Evolutionary conservation across 2,329 filamentous ascomycete species (phyloP).

Genomic region (Fusarium sp.): DNA sequence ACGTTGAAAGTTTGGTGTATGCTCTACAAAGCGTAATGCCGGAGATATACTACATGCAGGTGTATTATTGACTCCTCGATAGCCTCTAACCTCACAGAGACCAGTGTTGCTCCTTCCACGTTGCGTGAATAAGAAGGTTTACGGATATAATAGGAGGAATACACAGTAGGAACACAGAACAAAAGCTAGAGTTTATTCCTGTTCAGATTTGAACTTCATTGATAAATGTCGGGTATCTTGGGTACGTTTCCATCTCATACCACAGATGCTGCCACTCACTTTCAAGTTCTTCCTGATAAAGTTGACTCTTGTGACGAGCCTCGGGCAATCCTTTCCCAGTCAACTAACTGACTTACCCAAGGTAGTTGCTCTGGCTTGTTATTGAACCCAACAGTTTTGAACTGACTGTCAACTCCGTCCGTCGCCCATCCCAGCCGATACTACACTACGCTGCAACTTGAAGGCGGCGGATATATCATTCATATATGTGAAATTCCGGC

Average conservation of each 20-base stretch:
- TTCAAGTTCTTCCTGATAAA: background rate
- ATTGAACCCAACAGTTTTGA: background rate
- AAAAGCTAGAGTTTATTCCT: background rate
- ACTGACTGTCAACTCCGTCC: background rate
- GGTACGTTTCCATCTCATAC: background rate
- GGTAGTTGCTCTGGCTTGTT: background rate
- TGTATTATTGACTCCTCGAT: slow-evolving; percentile 2
- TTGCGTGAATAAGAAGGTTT: background rate
- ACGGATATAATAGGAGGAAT: background rate
- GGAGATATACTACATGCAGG: background rate
- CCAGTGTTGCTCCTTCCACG: background rate
- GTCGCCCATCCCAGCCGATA: background rate
- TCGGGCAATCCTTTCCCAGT: background rate
- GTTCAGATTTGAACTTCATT: background rate
- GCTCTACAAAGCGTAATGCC: slow-evolving; percentile 5
- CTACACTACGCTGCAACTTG: background rate
- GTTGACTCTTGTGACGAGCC: background rate
- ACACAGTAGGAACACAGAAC: background rate
- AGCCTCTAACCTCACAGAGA: background rate
- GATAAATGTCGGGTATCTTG: background rate
- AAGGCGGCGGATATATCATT: background rate
- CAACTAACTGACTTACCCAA: too few species aligned
- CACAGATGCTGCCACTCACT: background rate
- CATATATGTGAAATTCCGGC: background rate
- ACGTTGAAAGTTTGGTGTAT: slow-evolving; percentile 15